A percentile compares a stretch with the other conserved stretches of the same genome.
Evolutionary conservation across 2,329 filamentous ascomycete species (phyloP).

Genomic region (Ramularia collo-cygni): DNA sequence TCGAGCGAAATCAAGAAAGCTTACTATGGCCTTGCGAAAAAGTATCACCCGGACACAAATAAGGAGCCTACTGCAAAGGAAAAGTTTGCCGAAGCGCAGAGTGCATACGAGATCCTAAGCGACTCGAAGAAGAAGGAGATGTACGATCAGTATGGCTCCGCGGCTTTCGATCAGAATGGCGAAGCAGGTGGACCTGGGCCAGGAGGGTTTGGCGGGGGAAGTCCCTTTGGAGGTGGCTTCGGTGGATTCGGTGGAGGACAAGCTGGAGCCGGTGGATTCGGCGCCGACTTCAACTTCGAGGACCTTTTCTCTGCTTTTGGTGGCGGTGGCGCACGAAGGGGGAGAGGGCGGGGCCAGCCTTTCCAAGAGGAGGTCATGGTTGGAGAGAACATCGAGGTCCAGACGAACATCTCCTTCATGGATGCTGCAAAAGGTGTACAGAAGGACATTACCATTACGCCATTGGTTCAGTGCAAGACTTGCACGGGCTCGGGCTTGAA

Average conservation of each 20-base stretch:
- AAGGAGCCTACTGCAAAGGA: conserved; percentile 92
- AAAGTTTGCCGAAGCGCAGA: conserved; percentile 86
- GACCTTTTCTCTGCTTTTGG: conserved; percentile 88
- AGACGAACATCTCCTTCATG: conserved; percentile 88
- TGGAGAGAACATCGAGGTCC: conserved; percentile 94
- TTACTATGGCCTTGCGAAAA: conserved; percentile 96
- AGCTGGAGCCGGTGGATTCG: conserved; percentile 50
- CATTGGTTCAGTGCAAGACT: conserved; percentile 71
- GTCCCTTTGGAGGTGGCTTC: conserved; percentile 56
- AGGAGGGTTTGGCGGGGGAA: conserved; percentile 54
- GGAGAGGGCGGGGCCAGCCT: conserved; percentile 51
- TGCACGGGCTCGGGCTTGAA: conserved; percentile 83
- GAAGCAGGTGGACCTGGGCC: conserved; percentile 53
- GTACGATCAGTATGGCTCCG: conserved; percentile 82
- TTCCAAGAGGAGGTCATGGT: conserved; percentile 77
- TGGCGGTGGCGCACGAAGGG: conserved; percentile 49
- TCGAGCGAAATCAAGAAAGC: conserved; percentile 92
- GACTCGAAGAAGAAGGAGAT: conserved; percentile 90
- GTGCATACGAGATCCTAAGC: conserved; percentile 87
- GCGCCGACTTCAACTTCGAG: conserved; percentile 83
- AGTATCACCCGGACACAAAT: conserved; percentile 96
- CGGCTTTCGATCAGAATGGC: conserved; percentile 59
- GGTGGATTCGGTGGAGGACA: conserved; percentile 38
- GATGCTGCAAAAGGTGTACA: conserved; percentile 87
- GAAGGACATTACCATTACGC: conserved; percentile 83